Evolutionary conservation across 1,139 yeast species (phyloP), one percentile per base, ranked within the genome.

Genomic region (Sugiyamaella grinbergsii): DNA sequence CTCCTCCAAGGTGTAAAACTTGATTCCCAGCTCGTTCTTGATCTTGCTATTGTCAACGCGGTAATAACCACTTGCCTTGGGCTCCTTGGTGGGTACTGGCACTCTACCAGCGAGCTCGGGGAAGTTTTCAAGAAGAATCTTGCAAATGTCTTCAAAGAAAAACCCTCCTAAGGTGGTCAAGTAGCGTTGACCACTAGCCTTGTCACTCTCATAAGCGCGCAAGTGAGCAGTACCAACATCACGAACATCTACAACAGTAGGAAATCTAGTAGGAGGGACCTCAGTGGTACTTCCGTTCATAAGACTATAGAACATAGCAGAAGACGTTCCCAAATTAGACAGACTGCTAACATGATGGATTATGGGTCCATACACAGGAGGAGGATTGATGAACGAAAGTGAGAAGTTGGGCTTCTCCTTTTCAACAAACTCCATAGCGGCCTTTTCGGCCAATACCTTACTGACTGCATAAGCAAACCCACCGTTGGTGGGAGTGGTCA

Each of bases 161-260:
- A 67, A 75, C 34, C 62, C 58, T 0, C 71, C 75, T 4, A 65
- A 61, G 10, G 69, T 63, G 57, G 74, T 62, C 47, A 76, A 69
- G 49, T 72, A 68, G 44, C 83, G 71, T 58, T 74, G 68, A 32
- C 72, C 72, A n/a, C 67, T 65, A 11, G 72, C 61, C 7, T 61
- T 54, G 1, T 54, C 51, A 23, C 63, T 62, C 46, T 71, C 73
- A 18, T 77, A 65, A 0, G 78, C 78, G 34, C 62, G 57, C 11
- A 79, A 59, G 61, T 79, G 84, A 8, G 80, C 81, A 53, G 59
- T 62, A 3, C 82, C 81, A 7, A 77, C 77, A 58, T 80, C 82
- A 51, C 83, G 69, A 1, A 79, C 83, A 58, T 80, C 82, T 34
- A 75, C 70, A 58, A 59, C 62, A 24, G 58, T 50, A 45, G 43